These are phyloP conservation scores for Chlorella sp. DNA, from an alignment of 139 green algal species.

Conservation along the genomic window DNA sequence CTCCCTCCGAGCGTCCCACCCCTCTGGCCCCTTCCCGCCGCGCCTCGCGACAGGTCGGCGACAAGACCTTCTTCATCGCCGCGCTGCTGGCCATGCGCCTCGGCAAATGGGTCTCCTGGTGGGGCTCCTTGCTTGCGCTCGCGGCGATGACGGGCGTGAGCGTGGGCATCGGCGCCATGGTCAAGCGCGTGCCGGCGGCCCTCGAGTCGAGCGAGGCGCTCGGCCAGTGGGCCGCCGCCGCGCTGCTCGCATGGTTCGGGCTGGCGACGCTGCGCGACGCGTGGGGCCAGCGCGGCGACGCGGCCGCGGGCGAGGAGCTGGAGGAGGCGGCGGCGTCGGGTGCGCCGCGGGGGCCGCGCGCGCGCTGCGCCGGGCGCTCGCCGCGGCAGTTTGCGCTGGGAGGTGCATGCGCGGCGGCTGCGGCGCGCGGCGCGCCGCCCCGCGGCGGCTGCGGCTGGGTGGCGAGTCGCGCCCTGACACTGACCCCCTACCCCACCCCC, in stretches of 20 bases:
- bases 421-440: too few species aligned
- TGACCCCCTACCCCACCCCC: background rate
- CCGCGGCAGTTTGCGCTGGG: too few species aligned
- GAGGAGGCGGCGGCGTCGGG: slow-evolving; percentile 74
- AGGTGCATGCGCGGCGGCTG: too few species aligned
- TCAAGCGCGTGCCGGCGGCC: slow-evolving; percentile 76
- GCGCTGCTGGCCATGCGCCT: slow-evolving; percentile 92
- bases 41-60: too few species aligned
- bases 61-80: slow-evolving; percentile 99
- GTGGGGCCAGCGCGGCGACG: slow-evolving; percentile 74
- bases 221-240: slow-evolving; percentile 81
- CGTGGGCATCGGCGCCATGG: slow-evolving; percentile 27
- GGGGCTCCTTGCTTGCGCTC: slow-evolving; percentile 66
- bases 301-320: slow-evolving; percentile 76
- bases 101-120: slow-evolving; percentile 65
- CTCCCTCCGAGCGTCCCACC: too few species aligned
- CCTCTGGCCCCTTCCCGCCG: too few species aligned
- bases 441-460: too few species aligned
- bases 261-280: slow-evolving; percentile 68
- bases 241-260: slow-evolving; percentile 94
- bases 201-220: slow-evolving; percentile 78
- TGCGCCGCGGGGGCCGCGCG: too few species aligned
- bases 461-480: too few species aligned
- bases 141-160: slow-evolving; percentile 67
- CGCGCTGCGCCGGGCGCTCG: too few species aligned